These are phyloP conservation scores for Pharnaceum exiguum DNA, from an alignment of 148 eudicot genomes.

Conservation along the genomic window DNA sequence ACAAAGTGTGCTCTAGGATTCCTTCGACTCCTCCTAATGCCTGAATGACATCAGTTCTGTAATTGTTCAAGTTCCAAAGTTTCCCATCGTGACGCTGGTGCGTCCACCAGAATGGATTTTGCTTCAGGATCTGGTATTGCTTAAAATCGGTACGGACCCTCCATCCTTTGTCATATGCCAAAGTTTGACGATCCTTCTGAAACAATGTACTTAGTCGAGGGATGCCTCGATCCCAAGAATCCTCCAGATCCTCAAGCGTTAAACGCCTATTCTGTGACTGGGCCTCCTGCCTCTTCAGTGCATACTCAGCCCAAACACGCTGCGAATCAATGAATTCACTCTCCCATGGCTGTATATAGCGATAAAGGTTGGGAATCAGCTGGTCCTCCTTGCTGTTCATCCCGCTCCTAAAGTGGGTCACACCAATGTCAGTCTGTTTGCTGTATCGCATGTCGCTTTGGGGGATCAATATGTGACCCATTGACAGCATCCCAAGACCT, in stretches of 20 bases:
- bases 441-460: conserved; percentile 98
- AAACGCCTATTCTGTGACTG: conserved; percentile 96
- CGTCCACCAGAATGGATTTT: conserved; percentile 99
- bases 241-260: conserved; percentile 97
- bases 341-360: conserved; percentile 99
- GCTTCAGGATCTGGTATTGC: conserved; percentile 96
- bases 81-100: conserved; percentile 99
- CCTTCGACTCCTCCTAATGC: conserved; percentile 99
- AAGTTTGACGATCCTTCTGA: conserved; percentile 97
- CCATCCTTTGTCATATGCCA: conserved; percentile 99
- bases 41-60: conserved; percentile 98
- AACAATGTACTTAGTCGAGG: conserved; percentile 97
- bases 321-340: conserved; percentile 98
- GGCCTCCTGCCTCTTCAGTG: conserved; percentile 98
- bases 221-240: conserved; percentile 99
- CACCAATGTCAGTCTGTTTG: conserved; percentile 98
- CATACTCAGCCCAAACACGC: conserved; percentile 99
- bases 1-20: conserved; percentile 90
- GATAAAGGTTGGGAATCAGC: conserved; percentile 95
- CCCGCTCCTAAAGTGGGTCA: conserved; percentile 98
- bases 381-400: conserved; percentile 99
- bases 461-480: conserved; percentile 99
- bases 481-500: conserved; percentile 97
- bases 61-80: conserved; percentile 96
- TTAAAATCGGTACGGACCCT: conserved; percentile 97